Evolutionary conservation across 495 filamentous ascomycete species (phyloP).

Genomic region (Penicillium arizonense): DNA sequence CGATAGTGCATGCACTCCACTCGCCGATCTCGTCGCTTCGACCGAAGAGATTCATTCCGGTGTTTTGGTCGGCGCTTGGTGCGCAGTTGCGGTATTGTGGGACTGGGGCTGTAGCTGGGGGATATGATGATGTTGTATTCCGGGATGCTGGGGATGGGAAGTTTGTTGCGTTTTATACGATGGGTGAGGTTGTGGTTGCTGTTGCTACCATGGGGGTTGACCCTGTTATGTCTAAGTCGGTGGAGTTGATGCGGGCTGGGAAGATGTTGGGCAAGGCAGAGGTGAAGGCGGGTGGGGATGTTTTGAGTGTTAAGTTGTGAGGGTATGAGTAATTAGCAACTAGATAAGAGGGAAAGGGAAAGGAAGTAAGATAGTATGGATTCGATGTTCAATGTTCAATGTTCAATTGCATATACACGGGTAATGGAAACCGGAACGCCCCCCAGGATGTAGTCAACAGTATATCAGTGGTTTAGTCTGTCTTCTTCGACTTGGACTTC

Average conservation of each 20-base stretch:
- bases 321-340: conserved; percentile 25
- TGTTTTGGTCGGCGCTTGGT: conserved; percentile 95
- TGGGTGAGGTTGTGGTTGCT: conserved; percentile 86
- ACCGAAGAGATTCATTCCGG: conserved; percentile 77
- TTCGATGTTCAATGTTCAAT: conserved; percentile 2
- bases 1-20: conserved; percentile 59
- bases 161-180: conserved; percentile 85
- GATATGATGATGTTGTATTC: conserved; percentile 82
- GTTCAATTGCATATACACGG: conserved; percentile 22
- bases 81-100: conserved; percentile 90
- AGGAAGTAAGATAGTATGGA: background rate
- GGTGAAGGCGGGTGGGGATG: conserved; percentile 69
- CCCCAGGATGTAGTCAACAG: conserved; percentile 17
- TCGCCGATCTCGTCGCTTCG: conserved; percentile 35
- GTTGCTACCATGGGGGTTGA: conserved; percentile 90
- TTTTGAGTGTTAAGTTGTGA: conserved; percentile 51
- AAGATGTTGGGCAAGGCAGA: conserved; percentile 82
- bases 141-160: conserved; percentile 73
- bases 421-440: conserved; percentile 27
- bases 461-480: conserved; percentile 16
- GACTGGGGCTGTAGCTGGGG: conserved; percentile 68
- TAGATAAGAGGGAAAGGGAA: background rate
- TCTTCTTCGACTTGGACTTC: conserved; percentile 19
- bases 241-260: conserved; percentile 80
- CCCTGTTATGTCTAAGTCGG: conserved; percentile 77